These are phyloP conservation scores for Colletotrichum godetiae DNA, from an alignment of 2,329 filamentous ascomycete genomes.

Conservation along the genomic window DNA sequence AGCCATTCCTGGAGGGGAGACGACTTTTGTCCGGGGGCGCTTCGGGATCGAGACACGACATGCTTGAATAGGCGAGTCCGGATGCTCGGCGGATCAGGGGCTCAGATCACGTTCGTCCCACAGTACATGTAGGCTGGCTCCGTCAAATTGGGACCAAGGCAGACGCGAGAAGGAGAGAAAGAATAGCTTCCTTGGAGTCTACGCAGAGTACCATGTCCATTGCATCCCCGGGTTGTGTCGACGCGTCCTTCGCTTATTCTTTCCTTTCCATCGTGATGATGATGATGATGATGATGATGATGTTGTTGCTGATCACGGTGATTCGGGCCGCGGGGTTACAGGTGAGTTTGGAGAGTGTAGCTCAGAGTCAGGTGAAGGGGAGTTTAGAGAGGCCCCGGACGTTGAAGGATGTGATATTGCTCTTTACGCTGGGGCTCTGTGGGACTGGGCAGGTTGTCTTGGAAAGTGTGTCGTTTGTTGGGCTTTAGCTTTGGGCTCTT, in stretches of 20 bases:
- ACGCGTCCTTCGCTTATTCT: not conserved
- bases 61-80: constrained; percentile 21
- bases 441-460: not conserved
- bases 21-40: not conserved
- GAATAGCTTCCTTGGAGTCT: not conserved
- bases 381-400: not conserved
- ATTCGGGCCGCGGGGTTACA: not conserved
- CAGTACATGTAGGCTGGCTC: not conserved
- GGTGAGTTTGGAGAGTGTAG: not conserved
- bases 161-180: not conserved
- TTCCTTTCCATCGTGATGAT: not conserved
- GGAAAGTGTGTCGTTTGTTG: not conserved
- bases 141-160: not conserved
- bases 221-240: not conserved
- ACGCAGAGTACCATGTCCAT: not conserved
- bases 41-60: constrained; percentile 22
- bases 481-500: not conserved
- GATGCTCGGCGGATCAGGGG: not conserved
- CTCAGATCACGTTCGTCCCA: constrained; percentile 12
- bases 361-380: not conserved
- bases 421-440: not conserved
- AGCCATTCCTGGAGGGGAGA: not conserved
- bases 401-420: not conserved
- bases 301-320: not conserved
- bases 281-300: too few relatives aligned